Percentiles rank a stretch among this genome's conserved stretches.
These are phyloP conservation scores for Takashimella koratensis DNA, from an alignment of 1,284 basidiomycete genomes.

Conservation along the genomic window DNA sequence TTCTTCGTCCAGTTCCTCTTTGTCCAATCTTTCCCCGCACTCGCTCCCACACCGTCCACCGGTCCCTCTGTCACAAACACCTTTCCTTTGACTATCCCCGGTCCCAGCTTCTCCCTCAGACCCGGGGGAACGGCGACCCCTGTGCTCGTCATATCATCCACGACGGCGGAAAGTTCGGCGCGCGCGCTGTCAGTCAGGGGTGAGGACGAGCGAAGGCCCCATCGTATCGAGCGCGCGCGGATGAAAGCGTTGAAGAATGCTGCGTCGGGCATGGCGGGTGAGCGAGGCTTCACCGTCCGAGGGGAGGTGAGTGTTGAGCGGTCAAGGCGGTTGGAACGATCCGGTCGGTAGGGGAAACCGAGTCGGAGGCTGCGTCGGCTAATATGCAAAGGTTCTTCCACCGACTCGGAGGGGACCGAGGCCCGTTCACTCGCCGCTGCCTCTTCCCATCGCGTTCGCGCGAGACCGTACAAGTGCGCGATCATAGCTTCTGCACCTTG, in stretches of 20 bases:
- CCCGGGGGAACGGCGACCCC: conserved; percentile 7
- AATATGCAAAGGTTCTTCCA: too few relatives aligned
- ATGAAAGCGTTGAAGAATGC: conserved; percentile 22
- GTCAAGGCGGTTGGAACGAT: too few relatives aligned
- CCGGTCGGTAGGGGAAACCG: too few relatives aligned
- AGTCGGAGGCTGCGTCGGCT: too few relatives aligned
- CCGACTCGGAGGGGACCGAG: too few relatives aligned
- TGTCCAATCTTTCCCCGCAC: background rate
- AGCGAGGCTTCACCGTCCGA: conserved; percentile 1
- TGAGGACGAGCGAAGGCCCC: background rate
- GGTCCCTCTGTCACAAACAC: background rate
- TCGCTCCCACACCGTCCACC: background rate
- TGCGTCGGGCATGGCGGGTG: conserved; percentile 7
- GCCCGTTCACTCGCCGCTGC: too few relatives aligned
- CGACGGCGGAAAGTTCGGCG: background rate
- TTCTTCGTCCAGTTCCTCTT: background rate
- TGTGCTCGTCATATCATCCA: conserved; percentile 7
- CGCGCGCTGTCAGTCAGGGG: background rate
- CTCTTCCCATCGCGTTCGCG: background rate
- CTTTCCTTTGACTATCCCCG: background rate
- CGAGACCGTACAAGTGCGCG: background rate
- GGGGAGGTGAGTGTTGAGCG: too few relatives aligned
- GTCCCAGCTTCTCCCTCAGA: conserved; percentile 5
- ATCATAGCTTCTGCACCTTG: conserved; percentile 1
- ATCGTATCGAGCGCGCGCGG: conserved; percentile 4